These are phyloP conservation scores for Lactarius sanguifluus DNA, from an alignment of 768 basidiomycete genomes.

Conservation along the genomic window DNA sequence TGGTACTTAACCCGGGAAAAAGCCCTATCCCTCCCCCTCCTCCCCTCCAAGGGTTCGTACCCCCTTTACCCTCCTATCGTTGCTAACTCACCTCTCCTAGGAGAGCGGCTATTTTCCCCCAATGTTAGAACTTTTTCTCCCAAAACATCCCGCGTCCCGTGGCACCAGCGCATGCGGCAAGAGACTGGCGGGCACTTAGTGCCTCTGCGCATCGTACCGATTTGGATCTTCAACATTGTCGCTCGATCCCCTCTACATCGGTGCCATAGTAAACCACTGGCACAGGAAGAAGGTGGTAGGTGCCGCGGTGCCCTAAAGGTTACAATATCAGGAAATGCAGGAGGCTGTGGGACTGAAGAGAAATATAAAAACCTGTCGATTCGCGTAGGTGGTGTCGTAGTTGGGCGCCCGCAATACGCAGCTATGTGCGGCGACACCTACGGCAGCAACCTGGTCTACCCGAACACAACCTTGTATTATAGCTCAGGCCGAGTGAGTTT, in stretches of 20 bases:
- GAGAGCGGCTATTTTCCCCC: not conserved
- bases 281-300: not conserved
- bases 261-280: not conserved
- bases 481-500: not conserved
- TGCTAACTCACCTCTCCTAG: not conserved
- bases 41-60: not conserved
- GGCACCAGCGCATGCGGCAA: not conserved
- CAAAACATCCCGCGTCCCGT: not conserved
- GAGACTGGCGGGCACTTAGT: not conserved
- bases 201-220: not conserved
- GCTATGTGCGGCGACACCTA: not conserved
- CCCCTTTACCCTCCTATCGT: not conserved
- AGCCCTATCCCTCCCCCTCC: not conserved
- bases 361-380: not conserved
- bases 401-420: not conserved
- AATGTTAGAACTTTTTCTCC: not conserved
- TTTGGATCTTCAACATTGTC: not conserved
- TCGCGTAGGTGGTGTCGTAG: not conserved
- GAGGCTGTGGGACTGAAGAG: not conserved
- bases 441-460: not conserved
- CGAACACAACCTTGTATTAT: not conserved
- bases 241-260: not conserved
- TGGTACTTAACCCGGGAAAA: not conserved
- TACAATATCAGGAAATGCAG: not conserved
- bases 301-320: not conserved